Base-by-base conservation (phyloP, 768 basidiomycete species). In the Leccinum imitatum region DNA sequence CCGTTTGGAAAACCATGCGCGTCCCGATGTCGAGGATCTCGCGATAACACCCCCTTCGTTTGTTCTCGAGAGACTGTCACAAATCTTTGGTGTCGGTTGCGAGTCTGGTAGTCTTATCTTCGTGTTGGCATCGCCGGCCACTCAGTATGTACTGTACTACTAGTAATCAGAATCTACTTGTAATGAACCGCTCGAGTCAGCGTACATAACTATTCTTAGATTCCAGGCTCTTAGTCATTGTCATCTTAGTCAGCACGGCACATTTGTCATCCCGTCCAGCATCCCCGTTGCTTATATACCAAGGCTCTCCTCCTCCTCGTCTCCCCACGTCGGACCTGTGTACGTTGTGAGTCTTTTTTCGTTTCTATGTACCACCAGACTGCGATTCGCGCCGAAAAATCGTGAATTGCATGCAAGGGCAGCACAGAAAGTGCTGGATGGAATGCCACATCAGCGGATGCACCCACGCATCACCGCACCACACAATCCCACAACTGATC, bases 401-500 rank as follows among this genome's bases (percentile, higher is more conserved):
- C 11, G 44, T 19, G 44, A 19, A 19, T 46, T 0, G 11, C 44
- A 46, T 21, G 44, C 44, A 21, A 46, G 44, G 44, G 13, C 44
- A 11, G 44, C 44, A 21, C 19, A 19, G 44, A 46, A 6, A 19
- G 19, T 21, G 44, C 44, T 21, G 44, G 44, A 46, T 46, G 44
- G 44, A 46, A 46, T 46, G 44, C 19, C 19, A 21, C 11, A 19
- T 19, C 44, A 11, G 10, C 19, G 44, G 44, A 46, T 46, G 44
- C 44, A 46, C 44, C 44, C 44, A 21, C 44, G n/a, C 41, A n/a
- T 9, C 17, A 17, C 17, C 1, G 7, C 17, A n/a, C 4, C 4
- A 10, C 41, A 44, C n/a, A 46, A 19, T 48, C 19, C 3, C 2
- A 17, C 30, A 57, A 11, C 67, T 71, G 15, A 69, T 46, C 10